These are phyloP conservation scores for Kurtzmaniella natalensis DNA, from an alignment of 1,139 yeast species.

Conservation along the genomic window DNA sequence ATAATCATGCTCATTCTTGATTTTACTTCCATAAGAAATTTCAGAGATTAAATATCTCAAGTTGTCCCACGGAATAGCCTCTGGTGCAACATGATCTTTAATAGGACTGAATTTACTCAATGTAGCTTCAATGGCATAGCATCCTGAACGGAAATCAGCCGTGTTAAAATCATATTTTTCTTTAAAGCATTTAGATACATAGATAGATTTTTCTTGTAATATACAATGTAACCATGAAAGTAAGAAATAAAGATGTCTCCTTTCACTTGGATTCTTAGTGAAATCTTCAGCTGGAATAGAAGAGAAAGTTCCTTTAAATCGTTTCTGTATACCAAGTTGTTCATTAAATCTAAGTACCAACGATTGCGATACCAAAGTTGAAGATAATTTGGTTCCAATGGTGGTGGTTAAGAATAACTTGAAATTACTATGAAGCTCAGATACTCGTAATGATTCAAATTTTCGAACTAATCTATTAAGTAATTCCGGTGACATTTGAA, in stretches of 20 bases:
- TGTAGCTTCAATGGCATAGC: slow-evolving; percentile 39
- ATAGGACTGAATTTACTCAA: slow-evolving; percentile 21
- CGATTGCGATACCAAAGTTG: slow-evolving; percentile 47
- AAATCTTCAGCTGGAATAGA: slow-evolving; percentile 18
- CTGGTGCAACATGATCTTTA: slow-evolving; percentile 42
- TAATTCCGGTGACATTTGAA: slow-evolving; percentile 71
- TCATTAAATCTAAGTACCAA: slow-evolving; percentile 56
- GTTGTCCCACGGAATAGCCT: slow-evolving; percentile 54
- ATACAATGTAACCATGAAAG: slow-evolving; percentile 70
- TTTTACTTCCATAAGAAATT: slow-evolving; percentile 72
- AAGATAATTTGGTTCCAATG: slow-evolving; percentile 28
- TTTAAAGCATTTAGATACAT: slow-evolving; percentile 59
- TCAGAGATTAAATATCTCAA: slow-evolving; percentile 47
- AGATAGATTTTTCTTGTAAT: slow-evolving; percentile 55
- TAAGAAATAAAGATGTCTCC: slow-evolving; percentile 47
- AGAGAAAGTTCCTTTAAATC: slow-evolving; percentile 40
- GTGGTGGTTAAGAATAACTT: slow-evolving; percentile 60
- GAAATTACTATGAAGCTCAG: slow-evolving; percentile 24
- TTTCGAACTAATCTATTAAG: slow-evolving; percentile 48
- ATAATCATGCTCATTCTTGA: slow-evolving; percentile 47
- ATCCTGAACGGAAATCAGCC: slow-evolving; percentile 60
- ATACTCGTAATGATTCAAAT: slow-evolving; percentile 23
- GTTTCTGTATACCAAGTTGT: slow-evolving; percentile 54
- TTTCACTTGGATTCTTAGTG: slow-evolving; percentile 35
- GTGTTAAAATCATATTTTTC: slow-evolving; percentile 67